Base-by-base conservation (phyloP, 2,329 filamentous ascomycete genomes). In the Dichotomopilus funicola region DNA sequence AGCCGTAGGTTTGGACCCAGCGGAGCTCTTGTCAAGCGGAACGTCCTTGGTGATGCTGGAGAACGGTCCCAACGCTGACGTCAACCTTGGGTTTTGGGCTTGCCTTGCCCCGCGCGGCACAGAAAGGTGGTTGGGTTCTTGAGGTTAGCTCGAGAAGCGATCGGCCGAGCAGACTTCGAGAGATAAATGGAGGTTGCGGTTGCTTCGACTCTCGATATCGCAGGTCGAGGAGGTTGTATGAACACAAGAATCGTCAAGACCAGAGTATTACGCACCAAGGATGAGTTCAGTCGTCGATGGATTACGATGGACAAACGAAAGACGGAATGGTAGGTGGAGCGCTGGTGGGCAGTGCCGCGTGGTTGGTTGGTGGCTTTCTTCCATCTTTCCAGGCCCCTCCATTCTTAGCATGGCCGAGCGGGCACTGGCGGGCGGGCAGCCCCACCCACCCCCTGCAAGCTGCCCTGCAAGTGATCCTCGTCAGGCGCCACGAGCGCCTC, bases 341-440 rank as follows among this genome's bases (percentile, higher is more conserved):
- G 43, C 27, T 49, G 35, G 44, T 55, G 56, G 57, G 59, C 59
- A 53, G 57, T 54, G 57, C 57, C 55, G 51, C 55, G 57, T 59
- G 55, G 59, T 59, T 61, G 59, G 59, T 52, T 11, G 43, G 19
- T 27, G 19, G 19, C 19, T 43, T 11, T 34, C 12, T 6, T 43
- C 43, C 42, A 43, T 53, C 52, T 53, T 53, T 53, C 56, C 53
- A 42, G 52, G 53, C 37, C 44, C 19, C 11, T 11, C 40, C 6
- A 42, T 12, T 38, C 11, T 42, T 42, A 13, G 10, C 12, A 42
- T 27, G 19, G 19, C 19, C 19, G 19, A 27, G 19, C 19, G 19
- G 19, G 19, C 19, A 27, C 19, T 27, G 19, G 19, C 19, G 19
- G 19, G 19, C 19, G 19, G 19, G 19, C 19, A 27, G 19, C 19